Evolutionary conservation across 805 yeast genomes (phyloP).

Genomic region (Ogataea pignaliae): DNA sequence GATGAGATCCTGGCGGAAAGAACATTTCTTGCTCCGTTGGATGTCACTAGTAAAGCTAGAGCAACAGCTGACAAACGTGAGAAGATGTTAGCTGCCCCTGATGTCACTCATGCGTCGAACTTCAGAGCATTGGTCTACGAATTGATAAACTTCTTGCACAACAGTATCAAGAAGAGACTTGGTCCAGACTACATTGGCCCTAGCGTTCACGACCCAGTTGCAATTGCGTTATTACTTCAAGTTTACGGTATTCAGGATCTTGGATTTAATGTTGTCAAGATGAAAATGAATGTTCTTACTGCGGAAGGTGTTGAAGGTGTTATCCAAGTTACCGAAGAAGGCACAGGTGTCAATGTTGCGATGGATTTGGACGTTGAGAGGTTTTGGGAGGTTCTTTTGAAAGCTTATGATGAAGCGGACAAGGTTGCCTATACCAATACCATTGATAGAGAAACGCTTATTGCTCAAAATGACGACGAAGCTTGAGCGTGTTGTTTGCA

Average conservation of each 20-base stretch:
- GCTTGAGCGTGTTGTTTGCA: too few species aligned
- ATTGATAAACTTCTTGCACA: constrained; percentile 47
- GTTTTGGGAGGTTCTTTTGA: constrained; percentile 44
- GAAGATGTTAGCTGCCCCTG: constrained; percentile 34
- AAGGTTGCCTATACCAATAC: constrained; percentile 6
- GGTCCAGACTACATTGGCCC: constrained; percentile 52
- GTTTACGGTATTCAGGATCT: constrained; percentile 28
- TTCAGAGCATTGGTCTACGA: constrained; percentile 54
- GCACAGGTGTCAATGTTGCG: constrained; percentile 37
- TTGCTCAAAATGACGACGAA: neutral
- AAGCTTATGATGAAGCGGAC: constrained; percentile 36
- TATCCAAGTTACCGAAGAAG: constrained; percentile 11
- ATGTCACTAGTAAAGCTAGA: constrained; percentile 63
- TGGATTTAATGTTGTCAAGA: constrained; percentile 16
- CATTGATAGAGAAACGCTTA: constrained; percentile 27
- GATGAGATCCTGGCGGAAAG: constrained; percentile 45
- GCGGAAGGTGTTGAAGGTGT: constrained; percentile 30
- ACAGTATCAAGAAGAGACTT: constrained; percentile 37
- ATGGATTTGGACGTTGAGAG: constrained; percentile 34
- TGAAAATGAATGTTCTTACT: constrained; percentile 12
- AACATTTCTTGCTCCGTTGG: constrained; percentile 57
- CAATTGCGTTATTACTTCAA: constrained; percentile 56
- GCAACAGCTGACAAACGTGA: constrained; percentile 41
- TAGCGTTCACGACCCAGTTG: constrained; percentile 78
- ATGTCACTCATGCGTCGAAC: constrained; percentile 30